These are phyloP conservation scores for Colletotrichum costaricense DNA, from an alignment of 2,329 filamentous ascomycete genomes.

Conservation along the genomic window DNA sequence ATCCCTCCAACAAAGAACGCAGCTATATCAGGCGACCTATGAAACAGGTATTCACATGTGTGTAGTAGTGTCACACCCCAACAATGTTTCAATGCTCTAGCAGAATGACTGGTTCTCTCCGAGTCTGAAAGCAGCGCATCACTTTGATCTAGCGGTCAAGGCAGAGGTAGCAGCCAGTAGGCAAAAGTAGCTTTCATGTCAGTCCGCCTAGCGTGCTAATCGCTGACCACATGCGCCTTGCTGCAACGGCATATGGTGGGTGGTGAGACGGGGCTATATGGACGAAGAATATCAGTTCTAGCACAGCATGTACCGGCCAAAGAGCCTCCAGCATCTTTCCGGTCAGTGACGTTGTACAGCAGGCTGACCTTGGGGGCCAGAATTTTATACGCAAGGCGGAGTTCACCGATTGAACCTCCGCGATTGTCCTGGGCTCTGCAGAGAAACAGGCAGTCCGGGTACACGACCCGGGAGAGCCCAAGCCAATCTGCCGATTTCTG, in stretches of 20 bases:
- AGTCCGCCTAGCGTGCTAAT: not conserved
- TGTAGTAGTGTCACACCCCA: not conserved
- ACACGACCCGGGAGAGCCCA: not conserved
- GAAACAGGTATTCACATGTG: not conserved
- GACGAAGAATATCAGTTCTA: not conserved
- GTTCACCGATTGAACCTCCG: not conserved
- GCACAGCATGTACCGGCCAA: not conserved
- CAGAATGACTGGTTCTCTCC: not conserved
- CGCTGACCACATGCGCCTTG: conserved; percentile 10
- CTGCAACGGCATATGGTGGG: not conserved
- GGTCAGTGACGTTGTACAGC: not conserved
- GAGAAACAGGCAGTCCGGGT: not conserved
- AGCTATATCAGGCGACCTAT: conserved; percentile 5
- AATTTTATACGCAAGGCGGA: not conserved
- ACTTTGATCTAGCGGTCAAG: conserved; percentile 23
- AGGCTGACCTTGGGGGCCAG: not conserved
- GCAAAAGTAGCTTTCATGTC: not conserved
- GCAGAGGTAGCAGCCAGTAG: not conserved
- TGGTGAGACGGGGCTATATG: not conserved
- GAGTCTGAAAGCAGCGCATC: not conserved
- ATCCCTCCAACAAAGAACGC: not conserved
- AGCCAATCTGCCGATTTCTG: not conserved
- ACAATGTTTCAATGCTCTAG: not conserved
- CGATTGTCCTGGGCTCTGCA: not conserved
- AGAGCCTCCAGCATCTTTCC: conserved; percentile 7